Percentiles rank a stretch among this genome's conserved stretches.
Evolutionary conservation across 768 basidiomycete species (phyloP).

Genomic region (Royoungia palumana): DNA sequence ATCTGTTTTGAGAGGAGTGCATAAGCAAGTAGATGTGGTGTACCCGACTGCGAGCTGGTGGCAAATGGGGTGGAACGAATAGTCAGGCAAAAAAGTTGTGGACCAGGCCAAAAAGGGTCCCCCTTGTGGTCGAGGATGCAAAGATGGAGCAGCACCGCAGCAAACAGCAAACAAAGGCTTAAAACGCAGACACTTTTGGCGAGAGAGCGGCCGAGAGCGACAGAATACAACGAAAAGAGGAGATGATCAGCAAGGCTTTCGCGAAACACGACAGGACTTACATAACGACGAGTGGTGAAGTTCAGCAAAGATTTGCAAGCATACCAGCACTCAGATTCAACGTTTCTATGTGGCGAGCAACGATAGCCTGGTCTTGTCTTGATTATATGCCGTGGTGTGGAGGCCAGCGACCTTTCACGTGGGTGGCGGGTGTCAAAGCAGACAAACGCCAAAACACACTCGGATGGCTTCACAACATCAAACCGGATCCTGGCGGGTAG

Average conservation of each 20-base stretch:
- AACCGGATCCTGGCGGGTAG: slow-evolving; percentile 17
- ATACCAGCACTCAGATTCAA: slow-evolving; percentile 32
- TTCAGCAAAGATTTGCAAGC: slow-evolving; percentile 28
- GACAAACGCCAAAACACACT: slow-evolving; percentile 26
- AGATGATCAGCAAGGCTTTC: slow-evolving; percentile 23
- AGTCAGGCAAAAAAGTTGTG: slow-evolving; percentile 25
- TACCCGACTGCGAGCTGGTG: slow-evolving; percentile 18
- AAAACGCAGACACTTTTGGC: slow-evolving; percentile 28
- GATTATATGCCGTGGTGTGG: slow-evolving; percentile 22
- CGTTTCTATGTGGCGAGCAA: slow-evolving; percentile 20
- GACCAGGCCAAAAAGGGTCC: slow-evolving; percentile 27
- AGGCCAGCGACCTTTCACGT: slow-evolving; percentile 25
- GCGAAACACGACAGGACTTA: slow-evolving; percentile 31
- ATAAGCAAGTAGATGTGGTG: slow-evolving; percentile 29
- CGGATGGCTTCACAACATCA: slow-evolving; percentile 29
- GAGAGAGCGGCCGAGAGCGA: slow-evolving; percentile 19
- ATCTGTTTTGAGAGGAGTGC: slow-evolving; percentile 38
- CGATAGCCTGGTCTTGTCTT: slow-evolving; percentile 14
- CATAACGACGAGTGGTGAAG: slow-evolving; percentile 30
- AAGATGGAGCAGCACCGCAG: slow-evolving; percentile 17
- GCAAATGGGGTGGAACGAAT: slow-evolving; percentile 19
- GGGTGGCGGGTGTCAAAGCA: slow-evolving; percentile 28
- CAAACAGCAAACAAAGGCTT: slow-evolving; percentile 33
- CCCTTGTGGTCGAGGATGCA: slow-evolving; percentile 22
- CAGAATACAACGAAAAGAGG: slow-evolving; percentile 15